Evolutionary conservation across 768 basidiomycete species (phyloP), one percentile per base, ranked within the genome.

Genomic region (Suillus fuscotomentosus): DNA sequence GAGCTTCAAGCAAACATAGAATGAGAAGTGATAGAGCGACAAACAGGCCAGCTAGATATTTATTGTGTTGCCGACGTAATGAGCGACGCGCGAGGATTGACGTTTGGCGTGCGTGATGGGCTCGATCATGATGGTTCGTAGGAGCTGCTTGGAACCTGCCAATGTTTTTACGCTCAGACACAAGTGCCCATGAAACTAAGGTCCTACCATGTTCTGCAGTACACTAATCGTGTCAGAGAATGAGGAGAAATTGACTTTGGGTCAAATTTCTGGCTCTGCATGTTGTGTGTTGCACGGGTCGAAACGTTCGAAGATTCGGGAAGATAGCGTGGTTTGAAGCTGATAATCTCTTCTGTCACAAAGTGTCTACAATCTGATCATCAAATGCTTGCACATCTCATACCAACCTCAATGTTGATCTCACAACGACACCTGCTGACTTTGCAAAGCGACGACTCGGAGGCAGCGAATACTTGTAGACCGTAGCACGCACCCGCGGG

Each of bases 11-110:
- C n/a, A 13, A 22, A 11, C 22, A 11, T 13, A 22, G 5, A 14
- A 45, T 31, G 1, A 72, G 71, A 17, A 71, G 36, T 7, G 67
- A 70, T 15, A 71, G 63, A 7, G 62, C 45, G 36, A 67, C 55
- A 2, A 71, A 17, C 10, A 71, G 48, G 22, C 9, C 34, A 10
- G 27, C 9, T 31, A 20, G 11, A 13, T 31, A 31, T 22, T n/a
- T 48, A 3, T 22, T 54, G 20, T 11, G 15, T 3, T n/a, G 7
- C 8, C 22, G 2, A 48, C 22, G 11, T 48, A n/a, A 13, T 62
- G 8, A 61, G 48, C 2, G 65, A 65, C 7, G 62, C 55, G 3
- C 20, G 73, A 62, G 45, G 60, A 43, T 22, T 60, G 70, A 3
- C 73, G 65, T 7, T 22, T 48, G 17, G 57, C 5, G 8, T 72